Evolutionary conservation across 306 rosid genomes (phyloP).

Genomic region (Castanea mollissima): DNA sequence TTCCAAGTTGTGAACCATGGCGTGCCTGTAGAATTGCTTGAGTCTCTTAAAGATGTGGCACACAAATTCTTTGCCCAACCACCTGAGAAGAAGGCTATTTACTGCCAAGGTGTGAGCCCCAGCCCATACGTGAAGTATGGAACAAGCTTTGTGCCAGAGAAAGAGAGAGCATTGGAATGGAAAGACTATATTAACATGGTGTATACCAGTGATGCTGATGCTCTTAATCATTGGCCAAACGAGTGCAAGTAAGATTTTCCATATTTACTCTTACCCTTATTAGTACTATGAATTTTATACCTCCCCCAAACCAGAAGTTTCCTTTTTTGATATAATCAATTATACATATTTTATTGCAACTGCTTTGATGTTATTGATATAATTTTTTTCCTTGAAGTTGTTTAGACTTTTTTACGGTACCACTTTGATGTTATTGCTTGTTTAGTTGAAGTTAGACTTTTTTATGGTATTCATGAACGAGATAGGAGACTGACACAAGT

Average conservation of each 20-base stretch:
- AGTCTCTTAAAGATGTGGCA: constrained; percentile 43
- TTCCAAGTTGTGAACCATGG: constrained; percentile 69
- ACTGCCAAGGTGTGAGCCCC: constrained; percentile 34
- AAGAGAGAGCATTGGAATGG: constrained; percentile 65
- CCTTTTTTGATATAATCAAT: too few relatives aligned
- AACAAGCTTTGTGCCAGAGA: constrained; percentile 70
- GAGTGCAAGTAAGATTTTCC: constrained; percentile 44
- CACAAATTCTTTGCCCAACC: constrained; percentile 43
- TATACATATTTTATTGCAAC: too few relatives aligned
- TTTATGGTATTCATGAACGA: too few relatives aligned
- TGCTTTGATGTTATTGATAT: too few relatives aligned
- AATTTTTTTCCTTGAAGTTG: too few relatives aligned
- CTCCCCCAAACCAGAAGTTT: too few relatives aligned
- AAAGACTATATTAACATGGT: constrained; percentile 58
- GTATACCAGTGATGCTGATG: constrained; percentile 48
- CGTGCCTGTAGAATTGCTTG: constrained; percentile 44
- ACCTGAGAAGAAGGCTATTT: constrained; percentile 41
- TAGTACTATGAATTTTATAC: neutral
- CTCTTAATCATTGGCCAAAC: constrained; percentile 52
- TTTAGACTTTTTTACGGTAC: too few relatives aligned
- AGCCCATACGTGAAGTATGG: constrained; percentile 44
- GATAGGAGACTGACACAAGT: too few relatives aligned
- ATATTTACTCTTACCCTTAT: neutral
- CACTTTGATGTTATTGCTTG: too few relatives aligned
- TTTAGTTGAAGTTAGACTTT: too few relatives aligned